Conservation (phyloP, 2,329 filamentous ascomycete species). For the Aspergillus fumigatiaffinis region DNA sequence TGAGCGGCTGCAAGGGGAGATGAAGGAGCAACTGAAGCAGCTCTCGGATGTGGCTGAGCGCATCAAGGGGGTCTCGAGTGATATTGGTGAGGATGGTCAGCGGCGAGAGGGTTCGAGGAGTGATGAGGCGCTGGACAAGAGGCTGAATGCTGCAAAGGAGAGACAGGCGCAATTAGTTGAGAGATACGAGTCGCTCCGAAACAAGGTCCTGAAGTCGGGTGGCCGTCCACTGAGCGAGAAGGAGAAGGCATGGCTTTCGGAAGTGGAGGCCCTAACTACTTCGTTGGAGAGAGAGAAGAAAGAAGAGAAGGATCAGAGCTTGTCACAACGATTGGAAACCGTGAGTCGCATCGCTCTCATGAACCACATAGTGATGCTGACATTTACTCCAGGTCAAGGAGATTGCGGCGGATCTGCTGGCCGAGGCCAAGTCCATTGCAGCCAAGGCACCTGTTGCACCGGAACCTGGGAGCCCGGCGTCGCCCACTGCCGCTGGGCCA, state of each 20-base stretch:
- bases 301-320: conserved; percentile 20
- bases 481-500: conserved; percentile 25
- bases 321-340: conserved; percentile 37
- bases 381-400: conserved; percentile 34
- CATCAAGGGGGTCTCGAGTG: conserved; percentile 40
- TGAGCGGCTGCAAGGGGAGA: conserved; percentile 45
- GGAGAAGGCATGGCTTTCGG: conserved; percentile 43
- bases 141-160: conserved; percentile 38
- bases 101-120: conserved; percentile 29
- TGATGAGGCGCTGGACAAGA: conserved; percentile 34
- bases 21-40: conserved; percentile 45
- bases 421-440: conserved; percentile 33
- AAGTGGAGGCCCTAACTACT: conserved; percentile 38
- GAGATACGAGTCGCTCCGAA: conserved; percentile 43
- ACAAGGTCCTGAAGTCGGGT: conserved; percentile 40
- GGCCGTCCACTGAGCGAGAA: conserved; percentile 45
- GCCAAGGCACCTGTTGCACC: conserved; percentile 23
- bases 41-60: conserved; percentile 44
- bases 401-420: conserved; percentile 34
- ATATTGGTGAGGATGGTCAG: conserved; percentile 34
- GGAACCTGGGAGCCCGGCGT: conserved; percentile 27
- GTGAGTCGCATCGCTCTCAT: conserved; percentile 25
- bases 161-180: conserved; percentile 38
- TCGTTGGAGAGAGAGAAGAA: conserved; percentile 28
- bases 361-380: conserved; percentile 8